phyloP scores from a whole-genome alignment of 805 yeast species.

The Ogataea nonfermentans region DNA sequence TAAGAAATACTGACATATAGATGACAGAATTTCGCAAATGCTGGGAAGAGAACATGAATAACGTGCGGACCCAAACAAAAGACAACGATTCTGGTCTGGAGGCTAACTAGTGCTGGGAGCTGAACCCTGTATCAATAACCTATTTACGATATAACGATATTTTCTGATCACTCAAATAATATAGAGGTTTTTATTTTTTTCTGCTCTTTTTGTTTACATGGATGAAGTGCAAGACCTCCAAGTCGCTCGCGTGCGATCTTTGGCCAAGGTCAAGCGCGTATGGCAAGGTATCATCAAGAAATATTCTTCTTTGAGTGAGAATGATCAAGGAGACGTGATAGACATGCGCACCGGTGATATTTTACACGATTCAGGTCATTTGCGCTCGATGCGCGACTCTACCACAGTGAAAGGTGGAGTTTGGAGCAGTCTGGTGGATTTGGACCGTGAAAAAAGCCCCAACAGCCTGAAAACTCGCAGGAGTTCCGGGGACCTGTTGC shows the following conservation, averaged over 20 bases:
- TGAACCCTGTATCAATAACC: background rate
- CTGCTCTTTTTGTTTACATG: slow-evolving; percentile 11
- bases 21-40: slow-evolving; percentile 43
- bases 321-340: slow-evolving; percentile 59
- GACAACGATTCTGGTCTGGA: slow-evolving; percentile 28
- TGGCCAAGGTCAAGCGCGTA: slow-evolving; percentile 21
- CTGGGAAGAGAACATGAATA: slow-evolving; percentile 41
- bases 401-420: slow-evolving; percentile 27
- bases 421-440: slow-evolving; percentile 40
- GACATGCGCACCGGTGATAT: slow-evolving; percentile 65
- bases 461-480: background rate
- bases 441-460: slow-evolving; percentile 18
- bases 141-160: background rate
- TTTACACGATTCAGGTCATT: slow-evolving; percentile 66
- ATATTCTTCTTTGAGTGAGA: slow-evolving; percentile 47
- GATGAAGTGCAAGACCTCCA: slow-evolving; percentile 14
- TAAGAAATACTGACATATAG: slow-evolving; percentile 21
- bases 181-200: background rate
- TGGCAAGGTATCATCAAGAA: slow-evolving; percentile 57
- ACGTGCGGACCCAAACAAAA: slow-evolving; percentile 38
- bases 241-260: slow-evolving; percentile 17
- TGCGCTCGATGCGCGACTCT: slow-evolving; percentile 42
- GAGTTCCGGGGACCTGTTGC: slow-evolving; percentile 1
- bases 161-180: background rate
- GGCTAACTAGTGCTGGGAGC: background rate